These are phyloP conservation scores for Urtica urens DNA, from an alignment of 306 rosid genomes.

Conservation along the genomic window DNA sequence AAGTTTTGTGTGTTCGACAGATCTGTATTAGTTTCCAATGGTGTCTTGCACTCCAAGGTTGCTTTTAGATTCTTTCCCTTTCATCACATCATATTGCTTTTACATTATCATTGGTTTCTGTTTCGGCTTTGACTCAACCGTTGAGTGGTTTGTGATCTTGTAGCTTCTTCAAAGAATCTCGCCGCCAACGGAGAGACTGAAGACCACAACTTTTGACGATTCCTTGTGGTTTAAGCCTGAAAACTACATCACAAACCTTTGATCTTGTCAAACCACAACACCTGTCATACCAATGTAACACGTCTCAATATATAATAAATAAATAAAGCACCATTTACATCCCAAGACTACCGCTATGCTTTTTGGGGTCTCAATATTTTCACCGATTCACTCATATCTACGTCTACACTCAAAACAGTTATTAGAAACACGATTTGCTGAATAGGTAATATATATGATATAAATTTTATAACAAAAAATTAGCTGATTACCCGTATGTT, in stretches of 20 bases:
- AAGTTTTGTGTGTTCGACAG: constrained; percentile 85
- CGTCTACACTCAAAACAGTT: too few species aligned
- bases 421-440: too few species aligned
- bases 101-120: not conserved
- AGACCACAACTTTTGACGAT: constrained; percentile 55
- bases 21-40: constrained; percentile 82
- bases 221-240: constrained; percentile 92
- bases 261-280: constrained; percentile 19
- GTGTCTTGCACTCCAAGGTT: constrained; percentile 65
- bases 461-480: too few species aligned
- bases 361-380: too few species aligned
- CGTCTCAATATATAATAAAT: too few species aligned
- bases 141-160: constrained; percentile 3
- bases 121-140: not conserved
- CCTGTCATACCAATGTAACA: too few species aligned
- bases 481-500: too few species aligned
- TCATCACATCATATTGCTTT: not conserved
- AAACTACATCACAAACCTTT: constrained; percentile 57
- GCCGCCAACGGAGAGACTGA: constrained; percentile 70
- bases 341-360: not conserved
- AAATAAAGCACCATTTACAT: too few species aligned
- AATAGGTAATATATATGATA: too few species aligned
- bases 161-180: constrained; percentile 81
- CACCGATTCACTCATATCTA: too few species aligned
- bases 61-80: constrained; percentile 6